Base-by-base conservation (phyloP, 306 rosid genomes). In the Quercus ilex region DNA sequence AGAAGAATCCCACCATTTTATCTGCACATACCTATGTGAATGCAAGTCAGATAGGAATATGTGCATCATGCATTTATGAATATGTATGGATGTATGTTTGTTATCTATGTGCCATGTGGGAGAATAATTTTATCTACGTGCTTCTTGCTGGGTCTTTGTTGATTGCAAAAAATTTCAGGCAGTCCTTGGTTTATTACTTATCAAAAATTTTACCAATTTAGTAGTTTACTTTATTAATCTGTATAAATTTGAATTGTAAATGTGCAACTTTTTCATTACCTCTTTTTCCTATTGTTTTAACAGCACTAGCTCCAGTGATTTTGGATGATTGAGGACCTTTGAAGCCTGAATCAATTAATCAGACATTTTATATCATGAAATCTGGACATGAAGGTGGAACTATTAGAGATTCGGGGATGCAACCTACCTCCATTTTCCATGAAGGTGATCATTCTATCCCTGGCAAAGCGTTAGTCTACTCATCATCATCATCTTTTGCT, bases 311-410 rank as follows among this genome's bases (percentile, higher is more conserved):
- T n/a, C 15, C 25, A 5, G 20, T 35, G n/a, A 35, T 68, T 9
- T 68, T 28, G 8, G 69, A 15, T 28, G 20, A 17, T 4, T 56
- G 7, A 38, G 15, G 83, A 86, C 30, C 25, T 63, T 46, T 69
- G 71, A 76, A 85, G 62, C 38, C 35, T 73, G 79, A 53, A 81
- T 57, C 55, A 80, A 83, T 62, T 49, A 80, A 69, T 76, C 17
- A 55, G 79, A 73, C 11, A 9, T 25, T 69, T 53, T 51, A 58
- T 55, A 80, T 31, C 31, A 85, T 84, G 89, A 87, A 85, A 59
- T 25, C 62, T 17, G 80, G 21, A 57, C 69, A 75, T 73, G 83
- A 67, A 12, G 60, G 72, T 78, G 69, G 13, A 76, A 49, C 26
- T 1, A 78, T 43, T 4, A 60, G 52, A 21, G 80, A 72, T 57